Evolutionary conservation across 306 rosid species (phyloP).

Genomic region (Rosa chinensis): DNA sequence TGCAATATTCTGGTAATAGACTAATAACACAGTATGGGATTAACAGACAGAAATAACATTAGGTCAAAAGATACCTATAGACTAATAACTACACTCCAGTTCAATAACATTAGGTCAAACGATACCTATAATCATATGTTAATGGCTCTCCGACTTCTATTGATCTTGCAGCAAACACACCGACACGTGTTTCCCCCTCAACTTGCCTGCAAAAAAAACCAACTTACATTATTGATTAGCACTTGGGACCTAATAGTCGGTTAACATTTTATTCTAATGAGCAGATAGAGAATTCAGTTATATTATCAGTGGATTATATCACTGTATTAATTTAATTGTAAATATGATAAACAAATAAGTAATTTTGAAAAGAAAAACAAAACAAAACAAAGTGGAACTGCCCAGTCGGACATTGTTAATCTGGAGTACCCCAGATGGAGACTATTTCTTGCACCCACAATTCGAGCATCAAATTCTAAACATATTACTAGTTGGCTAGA

Average conservation of each 20-base stretch:
- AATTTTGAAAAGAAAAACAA: too few species aligned
- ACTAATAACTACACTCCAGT: background rate
- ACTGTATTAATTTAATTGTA: background rate
- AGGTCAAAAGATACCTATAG: slow-evolving; percentile 57
- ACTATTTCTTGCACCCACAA: background rate
- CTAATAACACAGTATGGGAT: background rate
- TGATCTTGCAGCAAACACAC: slow-evolving; percentile 79
- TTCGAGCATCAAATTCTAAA: background rate
- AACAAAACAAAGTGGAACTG: background rate
- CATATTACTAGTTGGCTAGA: background rate
- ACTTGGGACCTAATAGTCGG: background rate
- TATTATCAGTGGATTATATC: background rate
- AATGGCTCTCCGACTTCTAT: slow-evolving; percentile 77
- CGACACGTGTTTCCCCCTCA: slow-evolving; percentile 87
- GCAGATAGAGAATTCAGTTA: background rate
- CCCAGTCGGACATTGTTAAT: background rate
- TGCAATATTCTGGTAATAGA: background rate
- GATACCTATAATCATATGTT: slow-evolving; percentile 89
- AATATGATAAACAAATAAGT: too few species aligned
- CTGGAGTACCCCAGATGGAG: background rate
- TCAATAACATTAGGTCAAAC: slow-evolving; percentile 11
- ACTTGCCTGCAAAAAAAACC: slow-evolving; percentile 66
- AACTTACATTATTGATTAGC: background rate
- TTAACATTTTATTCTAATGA: background rate
- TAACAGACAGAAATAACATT: background rate